Conservation (phyloP, 768 basidiomycete genomes). For the Astraeus odoratus region DNA sequence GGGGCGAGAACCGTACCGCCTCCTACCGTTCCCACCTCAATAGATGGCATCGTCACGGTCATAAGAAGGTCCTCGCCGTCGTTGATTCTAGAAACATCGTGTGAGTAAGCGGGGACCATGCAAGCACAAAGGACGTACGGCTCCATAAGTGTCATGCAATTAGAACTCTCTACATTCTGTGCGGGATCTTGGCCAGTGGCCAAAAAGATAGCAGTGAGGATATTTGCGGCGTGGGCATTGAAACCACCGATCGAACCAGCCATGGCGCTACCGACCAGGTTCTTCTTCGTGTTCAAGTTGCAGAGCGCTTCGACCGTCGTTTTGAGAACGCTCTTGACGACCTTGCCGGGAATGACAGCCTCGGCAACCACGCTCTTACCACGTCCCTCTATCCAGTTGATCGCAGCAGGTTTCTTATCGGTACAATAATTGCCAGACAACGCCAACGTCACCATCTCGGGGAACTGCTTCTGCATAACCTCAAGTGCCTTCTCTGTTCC, state of each 20-base stretch:
- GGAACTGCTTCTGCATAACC: constrained; percentile 69
- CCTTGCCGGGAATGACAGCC: constrained; percentile 81
- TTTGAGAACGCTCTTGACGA: constrained; percentile 89
- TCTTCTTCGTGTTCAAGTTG: constrained; percentile 95
- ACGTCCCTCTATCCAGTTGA: constrained; percentile 99
- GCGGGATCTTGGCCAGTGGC: constrained; percentile 99
- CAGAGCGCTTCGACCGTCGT: constrained; percentile 87
- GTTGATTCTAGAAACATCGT: constrained; percentile 57
- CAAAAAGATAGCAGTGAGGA: constrained; percentile 89
- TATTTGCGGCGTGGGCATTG: constrained; percentile 98
- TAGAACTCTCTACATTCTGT: constrained; percentile 97
- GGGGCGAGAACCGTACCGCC: constrained; percentile 92
- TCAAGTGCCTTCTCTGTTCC: constrained; percentile 94
- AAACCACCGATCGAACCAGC: constrained; percentile 97
- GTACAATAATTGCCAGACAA: constrained; percentile 98
- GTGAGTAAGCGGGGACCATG: constrained; percentile 2
- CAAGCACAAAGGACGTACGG: constrained; percentile 48
- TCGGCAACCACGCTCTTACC: constrained; percentile 98
- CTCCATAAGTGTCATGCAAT: constrained; percentile 99
- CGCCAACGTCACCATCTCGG: constrained; percentile 85
- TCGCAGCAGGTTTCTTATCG: constrained; percentile 99
- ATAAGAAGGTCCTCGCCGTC: constrained; percentile 86
- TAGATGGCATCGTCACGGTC: constrained; percentile 96
- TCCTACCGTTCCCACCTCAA: constrained; percentile 97
- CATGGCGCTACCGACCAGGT: constrained; percentile 95